These are phyloP conservation scores for Pseudognaphalium luteoalbum DNA, from an alignment of 129 eudicot genomes.

Conservation along the genomic window DNA sequence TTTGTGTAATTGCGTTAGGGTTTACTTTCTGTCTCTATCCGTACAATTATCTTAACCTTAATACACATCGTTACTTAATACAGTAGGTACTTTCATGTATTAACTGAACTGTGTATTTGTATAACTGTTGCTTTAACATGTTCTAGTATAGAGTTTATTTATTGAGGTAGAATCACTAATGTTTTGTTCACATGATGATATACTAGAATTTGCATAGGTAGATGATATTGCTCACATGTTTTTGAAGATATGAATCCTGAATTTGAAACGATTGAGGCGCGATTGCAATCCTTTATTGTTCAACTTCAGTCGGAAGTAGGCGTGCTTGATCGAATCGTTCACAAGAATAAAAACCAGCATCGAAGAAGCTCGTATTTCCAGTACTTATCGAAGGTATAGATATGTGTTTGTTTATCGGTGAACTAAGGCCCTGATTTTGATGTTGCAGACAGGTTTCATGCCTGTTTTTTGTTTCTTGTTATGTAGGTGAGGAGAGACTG, in stretches of 20 bases:
- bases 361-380: constrained; percentile 76
- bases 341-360: constrained; percentile 93
- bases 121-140: neutral
- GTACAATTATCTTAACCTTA: too few species aligned
- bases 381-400: constrained; percentile 63
- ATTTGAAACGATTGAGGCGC: constrained; percentile 53
- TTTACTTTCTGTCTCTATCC: too few species aligned
- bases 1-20: too few species aligned
- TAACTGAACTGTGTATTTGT: neutral
- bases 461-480: neutral
- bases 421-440: neutral
- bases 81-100: neutral
- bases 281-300: constrained; percentile 62
- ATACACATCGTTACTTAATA: too few species aligned
- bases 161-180: neutral
- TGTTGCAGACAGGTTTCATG: neutral
- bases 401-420: constrained; percentile 6
- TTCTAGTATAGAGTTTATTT: neutral
- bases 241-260: constrained; percentile 56
- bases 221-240: constrained; percentile 12
- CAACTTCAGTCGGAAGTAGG: constrained; percentile 69
- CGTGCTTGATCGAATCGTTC: constrained; percentile 75
- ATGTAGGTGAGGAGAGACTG: constrained; percentile 80
- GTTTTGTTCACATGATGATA: neutral
- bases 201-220: neutral